Percentiles rank a stretch among this genome's conserved stretches.
Conservation (phyloP, 345 rosid species). For the Noccaea caerulescens region DNA sequence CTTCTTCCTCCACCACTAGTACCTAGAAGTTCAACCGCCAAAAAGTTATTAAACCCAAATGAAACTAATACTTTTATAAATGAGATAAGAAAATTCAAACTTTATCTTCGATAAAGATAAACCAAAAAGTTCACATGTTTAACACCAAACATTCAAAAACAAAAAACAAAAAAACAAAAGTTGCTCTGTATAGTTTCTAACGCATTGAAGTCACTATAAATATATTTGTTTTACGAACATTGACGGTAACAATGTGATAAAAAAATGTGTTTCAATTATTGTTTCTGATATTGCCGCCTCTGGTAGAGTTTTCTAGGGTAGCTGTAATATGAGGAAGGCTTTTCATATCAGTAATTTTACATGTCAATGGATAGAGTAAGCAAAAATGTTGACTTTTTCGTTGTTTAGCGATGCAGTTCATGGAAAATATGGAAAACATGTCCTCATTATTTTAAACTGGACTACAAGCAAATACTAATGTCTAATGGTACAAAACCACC, state of each 20-base stretch:
- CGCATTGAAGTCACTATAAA: too few relatives aligned
- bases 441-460: neutral
- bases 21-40: neutral
- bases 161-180: too few relatives aligned
- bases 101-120: too few relatives aligned
- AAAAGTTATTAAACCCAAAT: neutral
- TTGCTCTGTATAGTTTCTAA: too few relatives aligned
- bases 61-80: neutral
- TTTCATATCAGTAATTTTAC: neutral
- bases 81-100: neutral
- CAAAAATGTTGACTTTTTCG: slow-evolving; percentile 11
- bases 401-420: neutral
- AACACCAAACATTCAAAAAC: too few relatives aligned
- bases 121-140: too few relatives aligned
- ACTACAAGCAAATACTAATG: neutral
- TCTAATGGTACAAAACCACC: neutral
- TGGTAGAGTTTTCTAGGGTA: slow-evolving; percentile 18
- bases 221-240: too few relatives aligned
- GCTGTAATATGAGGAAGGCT: slow-evolving; percentile 32
- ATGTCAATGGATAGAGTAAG: neutral
- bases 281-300: neutral
- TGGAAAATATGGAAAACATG: slow-evolving; percentile 33
- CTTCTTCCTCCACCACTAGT: neutral
- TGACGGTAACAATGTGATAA: too few relatives aligned
- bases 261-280: neutral